Conservation (phyloP, 306 rosid species). For the Lathyrus oleraceus region DNA sequence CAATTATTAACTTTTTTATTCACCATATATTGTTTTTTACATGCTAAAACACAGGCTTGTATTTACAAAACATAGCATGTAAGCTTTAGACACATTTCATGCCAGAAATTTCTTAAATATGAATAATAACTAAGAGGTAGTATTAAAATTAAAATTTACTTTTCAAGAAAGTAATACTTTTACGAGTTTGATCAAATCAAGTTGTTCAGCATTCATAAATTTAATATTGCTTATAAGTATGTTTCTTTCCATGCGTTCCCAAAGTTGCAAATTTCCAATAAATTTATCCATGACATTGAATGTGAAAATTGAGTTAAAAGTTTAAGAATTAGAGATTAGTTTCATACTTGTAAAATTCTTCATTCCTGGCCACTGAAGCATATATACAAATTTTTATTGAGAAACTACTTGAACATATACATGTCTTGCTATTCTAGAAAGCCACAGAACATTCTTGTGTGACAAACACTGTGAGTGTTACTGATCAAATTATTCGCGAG, state of each 20-base stretch:
- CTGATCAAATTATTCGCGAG: not conserved
- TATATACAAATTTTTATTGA: not conserved
- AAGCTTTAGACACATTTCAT: constrained; percentile 10
- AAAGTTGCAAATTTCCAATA: constrained; percentile 3
- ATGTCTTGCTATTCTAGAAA: not conserved
- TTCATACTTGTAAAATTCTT: constrained; percentile 11
- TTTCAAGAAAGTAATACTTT: not conserved
- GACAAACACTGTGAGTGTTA: not conserved
- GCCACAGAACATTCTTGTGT: not conserved
- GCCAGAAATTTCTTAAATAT: constrained; percentile 4
- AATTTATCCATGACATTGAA: not conserved
- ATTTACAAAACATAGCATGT: constrained; percentile 11
- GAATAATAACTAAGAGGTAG: not conserved
- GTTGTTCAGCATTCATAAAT: constrained; percentile 14
- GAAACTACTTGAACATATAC: constrained; percentile 13
- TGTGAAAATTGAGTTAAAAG: too few species aligned
- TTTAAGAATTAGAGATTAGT: not conserved
- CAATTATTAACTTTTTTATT: not conserved
- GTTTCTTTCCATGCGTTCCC: not conserved
- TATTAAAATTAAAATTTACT: not conserved
- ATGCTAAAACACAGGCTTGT: constrained; percentile 2
- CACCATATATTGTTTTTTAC: constrained; percentile 11
- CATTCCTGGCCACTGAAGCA: constrained; percentile 13
- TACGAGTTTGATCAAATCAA: not conserved
- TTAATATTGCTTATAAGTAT: not conserved